phyloP scores from a whole-genome alignment of 768 basidiomycete species.

The Amanita rubescens region DNA sequence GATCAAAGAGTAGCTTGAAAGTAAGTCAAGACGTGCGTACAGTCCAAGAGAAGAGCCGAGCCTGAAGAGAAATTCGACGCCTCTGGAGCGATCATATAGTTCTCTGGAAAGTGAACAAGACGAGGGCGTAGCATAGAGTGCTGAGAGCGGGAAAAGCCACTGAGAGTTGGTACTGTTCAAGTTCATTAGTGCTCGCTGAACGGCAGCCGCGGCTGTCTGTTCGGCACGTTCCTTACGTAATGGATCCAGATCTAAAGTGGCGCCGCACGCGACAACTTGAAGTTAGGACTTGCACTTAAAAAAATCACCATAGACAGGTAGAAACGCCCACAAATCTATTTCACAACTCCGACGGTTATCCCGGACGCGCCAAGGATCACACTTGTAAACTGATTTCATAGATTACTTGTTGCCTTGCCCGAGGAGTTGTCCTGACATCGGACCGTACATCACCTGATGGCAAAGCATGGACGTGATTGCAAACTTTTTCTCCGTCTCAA shows the following conservation, averaged over 20 bases:
- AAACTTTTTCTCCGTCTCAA: background rate
- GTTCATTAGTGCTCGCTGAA: constrained; percentile 12
- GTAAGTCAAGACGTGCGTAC: constrained; percentile 38
- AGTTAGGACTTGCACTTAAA: no score
- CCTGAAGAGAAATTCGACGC: constrained; percentile 81
- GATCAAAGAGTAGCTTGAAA: constrained; percentile 9
- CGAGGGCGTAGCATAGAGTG: constrained; percentile 54
- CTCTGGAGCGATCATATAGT: constrained; percentile 71
- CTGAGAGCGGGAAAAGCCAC: constrained; percentile 65
- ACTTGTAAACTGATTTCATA: background rate
- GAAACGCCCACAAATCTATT: no score
- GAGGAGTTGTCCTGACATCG: background rate
- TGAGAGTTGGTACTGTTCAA: constrained; percentile 39
- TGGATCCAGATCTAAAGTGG: background rate
- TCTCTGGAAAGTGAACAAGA: constrained; percentile 55
- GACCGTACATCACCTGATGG: background rate
- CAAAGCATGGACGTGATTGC: background rate
- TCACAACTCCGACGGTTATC: background rate
- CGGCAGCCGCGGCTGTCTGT: background rate
- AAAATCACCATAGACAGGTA: no score
- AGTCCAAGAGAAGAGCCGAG: constrained; percentile 69
- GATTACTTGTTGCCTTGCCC: background rate
- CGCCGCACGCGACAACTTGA: background rate
- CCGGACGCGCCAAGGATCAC: background rate
- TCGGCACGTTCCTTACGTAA: constrained; percentile 6